These are phyloP conservation scores for Hypoxylon sp. DNA, from an alignment of 2,329 filamentous ascomycete species.

Conservation along the genomic window DNA sequence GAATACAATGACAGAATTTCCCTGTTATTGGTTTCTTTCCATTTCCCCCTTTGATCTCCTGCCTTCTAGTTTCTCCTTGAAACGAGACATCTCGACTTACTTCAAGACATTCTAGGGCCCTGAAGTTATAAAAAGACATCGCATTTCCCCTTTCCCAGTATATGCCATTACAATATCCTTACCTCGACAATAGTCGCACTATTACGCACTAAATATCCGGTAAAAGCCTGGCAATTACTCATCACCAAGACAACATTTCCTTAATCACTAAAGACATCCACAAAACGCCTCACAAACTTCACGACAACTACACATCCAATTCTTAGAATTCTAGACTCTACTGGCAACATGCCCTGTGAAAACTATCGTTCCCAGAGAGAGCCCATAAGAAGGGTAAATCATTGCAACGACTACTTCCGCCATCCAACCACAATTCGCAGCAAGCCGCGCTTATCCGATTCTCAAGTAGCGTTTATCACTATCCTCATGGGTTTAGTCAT, in stretches of 20 bases:
- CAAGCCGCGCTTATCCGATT: no score
- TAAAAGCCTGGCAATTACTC: neutral
- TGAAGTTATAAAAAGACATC: neutral
- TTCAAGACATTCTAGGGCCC: neutral
- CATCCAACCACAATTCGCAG: no score
- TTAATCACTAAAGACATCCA: no score
- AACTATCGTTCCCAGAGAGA: neutral
- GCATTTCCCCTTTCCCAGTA: neutral
- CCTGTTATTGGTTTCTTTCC: neutral
- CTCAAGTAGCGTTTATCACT: neutral
- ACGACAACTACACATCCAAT: no score
- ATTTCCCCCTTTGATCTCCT: neutral
- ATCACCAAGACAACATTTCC: neutral
- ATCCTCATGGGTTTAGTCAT: neutral
- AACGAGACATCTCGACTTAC: neutral
- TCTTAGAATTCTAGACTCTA: no score
- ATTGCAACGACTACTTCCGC: neutral
- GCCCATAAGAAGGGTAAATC: neutral
- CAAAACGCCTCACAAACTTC: no score
- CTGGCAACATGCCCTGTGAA: neutral
- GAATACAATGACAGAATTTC: neutral
- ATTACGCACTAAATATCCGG: neutral
- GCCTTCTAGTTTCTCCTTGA: neutral
- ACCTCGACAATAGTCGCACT: neutral
- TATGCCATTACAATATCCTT: neutral